These are phyloP conservation scores for Phytophthora cryptogea DNA, from an alignment of 352 stramenopile species.

Conservation along the genomic window DNA sequence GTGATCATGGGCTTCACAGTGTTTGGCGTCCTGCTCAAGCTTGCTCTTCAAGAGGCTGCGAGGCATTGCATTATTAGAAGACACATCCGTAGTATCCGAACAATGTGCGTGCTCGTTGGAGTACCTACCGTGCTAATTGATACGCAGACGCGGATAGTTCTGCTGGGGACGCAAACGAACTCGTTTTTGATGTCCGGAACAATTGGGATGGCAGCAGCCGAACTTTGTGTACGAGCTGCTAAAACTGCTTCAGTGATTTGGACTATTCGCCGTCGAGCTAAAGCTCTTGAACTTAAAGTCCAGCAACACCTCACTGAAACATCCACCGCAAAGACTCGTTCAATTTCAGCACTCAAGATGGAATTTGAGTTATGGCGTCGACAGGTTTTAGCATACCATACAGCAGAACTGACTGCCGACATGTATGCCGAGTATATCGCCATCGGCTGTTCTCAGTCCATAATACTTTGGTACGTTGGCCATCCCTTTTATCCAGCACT, in stretches of 20 bases:
- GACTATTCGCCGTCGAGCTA: conserved; percentile 14
- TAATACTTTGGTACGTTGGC: conserved; percentile 42
- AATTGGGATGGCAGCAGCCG: conserved; percentile 28
- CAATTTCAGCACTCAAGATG: not conserved
- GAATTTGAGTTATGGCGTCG: conserved; percentile 35
- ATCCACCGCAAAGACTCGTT: not conserved
- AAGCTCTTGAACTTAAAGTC: conserved; percentile 6
- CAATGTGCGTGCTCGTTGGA: conserved; percentile 46
- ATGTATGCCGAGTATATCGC: conserved; percentile 64
- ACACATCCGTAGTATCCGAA: conserved; percentile 36
- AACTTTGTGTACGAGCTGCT: conserved; percentile 29
- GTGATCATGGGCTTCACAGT: conserved; percentile 28
- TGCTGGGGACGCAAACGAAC: conserved; percentile 37
- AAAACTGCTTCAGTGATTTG: conserved; percentile 29
- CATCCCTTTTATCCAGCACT: conserved; percentile 40
- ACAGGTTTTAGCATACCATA: conserved; percentile 36
- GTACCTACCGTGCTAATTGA: conserved; percentile 54
- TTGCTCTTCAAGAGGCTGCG: conserved; percentile 36
- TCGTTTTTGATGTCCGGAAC: conserved; percentile 24
- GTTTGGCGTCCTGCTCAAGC: conserved; percentile 36
- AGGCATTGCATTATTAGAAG: conserved; percentile 28
- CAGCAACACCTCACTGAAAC: not conserved
- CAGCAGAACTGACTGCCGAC: conserved; percentile 44
- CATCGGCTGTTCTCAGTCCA: conserved; percentile 48
- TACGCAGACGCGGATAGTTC: conserved; percentile 47